Percentiles rank a stretch among this genome's conserved stretches.
phyloP scores from a whole-genome alignment of 495 filamentous ascomycete genomes.

The Daldinia childiae region DNA sequence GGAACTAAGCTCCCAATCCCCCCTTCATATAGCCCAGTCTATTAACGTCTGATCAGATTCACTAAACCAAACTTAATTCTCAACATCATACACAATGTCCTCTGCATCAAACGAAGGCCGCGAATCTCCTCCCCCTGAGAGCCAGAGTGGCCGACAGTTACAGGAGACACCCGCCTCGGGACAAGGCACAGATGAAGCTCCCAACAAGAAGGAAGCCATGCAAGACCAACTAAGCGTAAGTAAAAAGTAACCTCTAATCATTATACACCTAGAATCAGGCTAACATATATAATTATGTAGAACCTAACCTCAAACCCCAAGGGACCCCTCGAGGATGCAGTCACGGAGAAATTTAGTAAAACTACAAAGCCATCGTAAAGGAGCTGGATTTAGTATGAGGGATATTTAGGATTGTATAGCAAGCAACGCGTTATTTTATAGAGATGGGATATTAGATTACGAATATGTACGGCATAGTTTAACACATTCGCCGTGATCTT shows the following conservation, averaged over 20 bases:
- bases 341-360: constrained; percentile 71
- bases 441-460: not conserved
- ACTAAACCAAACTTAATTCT: not conserved
- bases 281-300: constrained; percentile 38
- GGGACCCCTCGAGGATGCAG: constrained; percentile 72
- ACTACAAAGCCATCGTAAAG: constrained; percentile 19
- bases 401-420: not conserved
- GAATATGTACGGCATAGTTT: not conserved
- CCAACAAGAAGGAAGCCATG: constrained; percentile 61
- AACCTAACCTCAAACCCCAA: constrained; percentile 72
- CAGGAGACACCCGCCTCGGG: constrained; percentile 64
- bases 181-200: constrained; percentile 58
- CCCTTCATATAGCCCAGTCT: no score
- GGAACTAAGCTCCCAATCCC: not conserved
- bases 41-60: not conserved
- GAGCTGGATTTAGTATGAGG: not conserved
- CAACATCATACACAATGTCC: constrained; percentile 61
- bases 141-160: constrained; percentile 71
- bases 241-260: not conserved
- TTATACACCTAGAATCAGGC: not conserved
- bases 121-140: constrained; percentile 83
- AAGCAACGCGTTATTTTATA: not conserved
- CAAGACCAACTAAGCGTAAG: constrained; percentile 59
- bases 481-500: not conserved
- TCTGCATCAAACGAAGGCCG: constrained; percentile 63